Conservation (phyloP, 2,329 filamentous ascomycete species). For the Neopestalotiopsis sp. region DNA sequence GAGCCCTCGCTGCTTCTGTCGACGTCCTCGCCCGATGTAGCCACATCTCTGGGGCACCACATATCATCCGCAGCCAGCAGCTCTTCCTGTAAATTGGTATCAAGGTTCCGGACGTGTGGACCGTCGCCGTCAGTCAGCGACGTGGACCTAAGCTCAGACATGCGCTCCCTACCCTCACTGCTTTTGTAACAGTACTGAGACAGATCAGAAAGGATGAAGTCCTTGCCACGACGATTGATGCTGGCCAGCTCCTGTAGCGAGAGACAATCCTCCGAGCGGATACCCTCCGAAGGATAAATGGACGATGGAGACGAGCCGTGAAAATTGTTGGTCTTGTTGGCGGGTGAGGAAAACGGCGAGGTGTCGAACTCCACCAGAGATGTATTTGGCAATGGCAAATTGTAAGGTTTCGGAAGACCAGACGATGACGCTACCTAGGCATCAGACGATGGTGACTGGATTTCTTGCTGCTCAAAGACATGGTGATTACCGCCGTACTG, state of each 20-base stretch:
- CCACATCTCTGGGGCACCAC: neutral
- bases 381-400: neutral
- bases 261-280: slow-evolving; percentile 3
- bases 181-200: slow-evolving; percentile 5
- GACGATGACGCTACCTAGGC: neutral
- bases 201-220: neutral
- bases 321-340: neutral
- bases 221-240: neutral
- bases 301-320: slow-evolving; percentile 6
- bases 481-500: neutral
- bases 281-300: slow-evolving; percentile 14
- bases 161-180: neutral
- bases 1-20: neutral
- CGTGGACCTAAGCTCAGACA: slow-evolving; percentile 7
- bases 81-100: slow-evolving; percentile 10
- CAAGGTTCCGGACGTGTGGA: neutral
- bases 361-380: neutral
- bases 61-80: neutral
- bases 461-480: slow-evolving; percentile 1
- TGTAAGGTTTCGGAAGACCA: neutral
- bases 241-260: neutral
- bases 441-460: neutral
- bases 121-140: slow-evolving; percentile 6
- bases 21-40: neutral
- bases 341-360: neutral